These are phyloP conservation scores for Stevia rebaudiana DNA, from an alignment of 140 eudicot genomes.

Conservation along the genomic window DNA sequence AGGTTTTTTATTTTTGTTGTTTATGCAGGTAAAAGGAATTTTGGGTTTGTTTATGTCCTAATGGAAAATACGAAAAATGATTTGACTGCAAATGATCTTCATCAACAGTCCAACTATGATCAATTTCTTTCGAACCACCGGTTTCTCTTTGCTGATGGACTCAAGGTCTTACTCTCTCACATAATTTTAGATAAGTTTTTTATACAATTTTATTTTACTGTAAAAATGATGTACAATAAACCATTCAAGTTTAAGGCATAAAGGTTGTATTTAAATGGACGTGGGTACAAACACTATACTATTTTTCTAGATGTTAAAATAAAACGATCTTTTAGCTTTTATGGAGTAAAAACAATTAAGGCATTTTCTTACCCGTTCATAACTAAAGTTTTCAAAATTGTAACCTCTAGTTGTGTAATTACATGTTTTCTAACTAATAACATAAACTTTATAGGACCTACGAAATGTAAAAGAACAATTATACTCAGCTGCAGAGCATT, in stretches of 20 bases:
- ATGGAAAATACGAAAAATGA: slow-evolving; percentile 37
- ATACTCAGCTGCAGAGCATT: slow-evolving; percentile 86
- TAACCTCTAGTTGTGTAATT: neutral
- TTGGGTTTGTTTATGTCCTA: slow-evolving; percentile 6
- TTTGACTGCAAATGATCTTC: slow-evolving; percentile 16
- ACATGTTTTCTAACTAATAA: neutral
- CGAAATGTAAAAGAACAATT: slow-evolving; percentile 62
- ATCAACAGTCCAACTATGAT: slow-evolving; percentile 42
- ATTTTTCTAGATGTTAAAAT: neutral
- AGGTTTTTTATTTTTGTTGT: slow-evolving; percentile 1
- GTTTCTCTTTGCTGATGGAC: slow-evolving; percentile 55
- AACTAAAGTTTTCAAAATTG: neutral
- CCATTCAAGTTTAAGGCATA: neutral
- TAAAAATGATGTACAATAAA: neutral
- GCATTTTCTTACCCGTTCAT: neutral
- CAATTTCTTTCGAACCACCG: slow-evolving; percentile 55
- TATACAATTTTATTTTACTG: neutral
- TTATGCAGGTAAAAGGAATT: slow-evolving; percentile 19
- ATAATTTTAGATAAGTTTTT: neutral
- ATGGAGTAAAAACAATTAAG: too few relatives aligned
- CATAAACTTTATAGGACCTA: slow-evolving; percentile 49
- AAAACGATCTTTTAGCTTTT: neutral
- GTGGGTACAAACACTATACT: neutral
- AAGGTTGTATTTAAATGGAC: neutral
- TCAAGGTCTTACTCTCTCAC: slow-evolving; percentile 44